Evolutionary conservation across 352 stramenopile species (phyloP).

Genomic region (Phytopythium litorale): DNA sequence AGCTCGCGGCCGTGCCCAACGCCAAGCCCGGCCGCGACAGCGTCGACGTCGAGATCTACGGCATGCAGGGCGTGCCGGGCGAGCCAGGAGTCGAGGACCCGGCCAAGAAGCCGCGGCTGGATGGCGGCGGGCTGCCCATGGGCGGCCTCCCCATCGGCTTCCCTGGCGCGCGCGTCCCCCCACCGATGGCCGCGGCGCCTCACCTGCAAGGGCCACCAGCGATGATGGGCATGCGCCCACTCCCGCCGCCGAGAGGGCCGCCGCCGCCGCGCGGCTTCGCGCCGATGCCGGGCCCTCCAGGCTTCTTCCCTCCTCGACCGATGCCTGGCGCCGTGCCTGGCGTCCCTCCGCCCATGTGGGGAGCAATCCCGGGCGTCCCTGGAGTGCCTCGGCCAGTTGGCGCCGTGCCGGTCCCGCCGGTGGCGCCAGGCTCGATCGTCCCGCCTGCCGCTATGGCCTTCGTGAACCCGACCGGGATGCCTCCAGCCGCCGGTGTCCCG

Average conservation of each 20-base stretch:
- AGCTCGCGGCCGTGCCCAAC: constrained; percentile 76
- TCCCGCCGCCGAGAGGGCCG: constrained; percentile 25
- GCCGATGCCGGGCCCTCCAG: constrained; percentile 1
- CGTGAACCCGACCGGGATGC: constrained; percentile 14
- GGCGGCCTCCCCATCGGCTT: constrained; percentile 42
- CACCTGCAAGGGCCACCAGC: constrained; percentile 14
- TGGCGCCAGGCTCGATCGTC: background rate
- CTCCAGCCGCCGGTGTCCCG: background rate
- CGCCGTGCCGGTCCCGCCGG: constrained; percentile 5
- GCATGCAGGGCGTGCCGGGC: constrained; percentile 84
- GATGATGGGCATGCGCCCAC: constrained; percentile 51
- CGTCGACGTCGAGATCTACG: constrained; percentile 85
- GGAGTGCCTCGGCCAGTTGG: constrained; percentile 12
- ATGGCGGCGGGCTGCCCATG: constrained; percentile 28
- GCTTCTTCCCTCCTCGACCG: constrained; percentile 4
- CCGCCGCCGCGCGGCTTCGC: constrained; percentile 31
- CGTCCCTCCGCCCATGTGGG: constrained; percentile 1
- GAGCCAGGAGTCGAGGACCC: constrained; percentile 20
- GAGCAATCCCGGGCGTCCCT: constrained; percentile 20
- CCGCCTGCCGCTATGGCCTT: constrained; percentile 18
- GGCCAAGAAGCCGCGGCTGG: constrained; percentile 47
- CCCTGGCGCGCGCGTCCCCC: constrained; percentile 35
- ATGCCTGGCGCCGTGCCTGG: constrained; percentile 23
- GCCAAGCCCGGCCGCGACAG: constrained; percentile 80
- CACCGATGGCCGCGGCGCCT: constrained; percentile 8